Evolutionary conservation across 495 filamentous ascomycete species (phyloP).

Genomic region (Usnea hakonensis): DNA sequence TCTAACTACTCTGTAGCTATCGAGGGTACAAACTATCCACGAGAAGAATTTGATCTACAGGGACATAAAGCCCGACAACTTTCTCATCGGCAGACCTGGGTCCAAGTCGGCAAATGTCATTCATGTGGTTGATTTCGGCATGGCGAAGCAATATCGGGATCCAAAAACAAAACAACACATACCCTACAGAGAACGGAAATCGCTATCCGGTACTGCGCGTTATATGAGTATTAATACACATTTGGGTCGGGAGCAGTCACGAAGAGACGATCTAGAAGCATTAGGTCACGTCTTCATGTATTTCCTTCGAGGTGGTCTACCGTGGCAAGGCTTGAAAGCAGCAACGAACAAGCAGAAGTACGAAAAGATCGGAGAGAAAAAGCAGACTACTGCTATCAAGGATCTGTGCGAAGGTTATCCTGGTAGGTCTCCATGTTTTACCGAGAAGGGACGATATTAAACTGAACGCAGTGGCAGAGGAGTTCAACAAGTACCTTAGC

Average conservation of each 20-base stretch:
- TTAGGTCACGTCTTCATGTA: conserved; percentile 99
- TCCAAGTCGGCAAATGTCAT: conserved; percentile 96
- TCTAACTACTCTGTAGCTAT: conserved; percentile 53
- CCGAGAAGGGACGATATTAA: conserved; percentile 13
- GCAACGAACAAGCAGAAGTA: conserved; percentile 99
- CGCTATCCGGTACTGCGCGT: conserved; percentile 88
- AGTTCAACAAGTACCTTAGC: conserved; percentile 94
- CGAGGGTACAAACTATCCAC: conserved; percentile 97
- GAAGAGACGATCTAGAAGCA: conserved; percentile 92
- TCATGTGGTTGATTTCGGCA: conserved; percentile 98
- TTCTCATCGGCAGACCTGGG: conserved; percentile 89
- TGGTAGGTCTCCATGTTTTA: conserved; percentile 36
- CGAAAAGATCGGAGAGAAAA: conserved; percentile 99
- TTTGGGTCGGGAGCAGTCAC: conserved; percentile 90
- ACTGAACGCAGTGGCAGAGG: conserved; percentile 46
- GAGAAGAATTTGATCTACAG: conserved; percentile 99
- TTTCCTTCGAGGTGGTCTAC: conserved; percentile 90
- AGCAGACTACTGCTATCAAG: conserved; percentile 94
- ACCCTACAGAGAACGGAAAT: conserved; percentile 96
- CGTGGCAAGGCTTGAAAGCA: conserved; percentile 97
- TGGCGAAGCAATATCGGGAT: conserved; percentile 99
- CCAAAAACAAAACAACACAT: conserved; percentile 99
- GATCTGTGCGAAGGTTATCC: conserved; percentile 95
- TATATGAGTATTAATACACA: conserved; percentile 99
- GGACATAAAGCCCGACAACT: conserved; percentile 99